Conservation (phyloP, 129 eudicot species). For the Flaveria brownii region DNA sequence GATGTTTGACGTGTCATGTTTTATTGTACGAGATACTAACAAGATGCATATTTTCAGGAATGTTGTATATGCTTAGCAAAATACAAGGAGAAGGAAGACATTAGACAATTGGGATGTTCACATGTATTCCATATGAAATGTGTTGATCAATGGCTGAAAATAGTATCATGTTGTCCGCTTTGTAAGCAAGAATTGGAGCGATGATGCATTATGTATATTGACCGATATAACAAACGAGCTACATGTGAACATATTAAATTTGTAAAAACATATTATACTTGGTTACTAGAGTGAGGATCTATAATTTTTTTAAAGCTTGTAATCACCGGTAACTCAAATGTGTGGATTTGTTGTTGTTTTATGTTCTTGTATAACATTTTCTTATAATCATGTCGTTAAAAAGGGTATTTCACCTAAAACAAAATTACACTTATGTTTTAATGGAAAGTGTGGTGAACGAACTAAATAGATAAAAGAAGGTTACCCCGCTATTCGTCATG, state of each 20-base stretch:
- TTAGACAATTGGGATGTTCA: slow-evolving; percentile 75
- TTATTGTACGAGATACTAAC: background rate
- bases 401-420: background rate
- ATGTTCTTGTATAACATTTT: background rate
- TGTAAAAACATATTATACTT: slow-evolving; percentile 4
- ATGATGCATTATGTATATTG: slow-evolving; percentile 12
- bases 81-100: slow-evolving; percentile 84
- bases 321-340: slow-evolving; percentile 21
- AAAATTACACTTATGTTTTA: too few relatives aligned
- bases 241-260: background rate
- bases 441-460: too few relatives aligned
- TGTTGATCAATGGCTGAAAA: slow-evolving; percentile 96
- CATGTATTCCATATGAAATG: slow-evolving; percentile 87
- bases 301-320: background rate
- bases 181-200: slow-evolving; percentile 77
- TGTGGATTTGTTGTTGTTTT: background rate
- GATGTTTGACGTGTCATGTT: background rate
- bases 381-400: background rate
- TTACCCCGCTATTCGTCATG: too few relatives aligned
- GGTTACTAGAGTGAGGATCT: slow-evolving; percentile 31
- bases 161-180: slow-evolving; percentile 89
- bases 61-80: slow-evolving; percentile 89
- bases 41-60: slow-evolving; percentile 50
- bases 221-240: background rate
- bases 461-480: too few relatives aligned